phyloP scores from a whole-genome alignment of 257 asterid species.

The Solanum medicagineum region DNA sequence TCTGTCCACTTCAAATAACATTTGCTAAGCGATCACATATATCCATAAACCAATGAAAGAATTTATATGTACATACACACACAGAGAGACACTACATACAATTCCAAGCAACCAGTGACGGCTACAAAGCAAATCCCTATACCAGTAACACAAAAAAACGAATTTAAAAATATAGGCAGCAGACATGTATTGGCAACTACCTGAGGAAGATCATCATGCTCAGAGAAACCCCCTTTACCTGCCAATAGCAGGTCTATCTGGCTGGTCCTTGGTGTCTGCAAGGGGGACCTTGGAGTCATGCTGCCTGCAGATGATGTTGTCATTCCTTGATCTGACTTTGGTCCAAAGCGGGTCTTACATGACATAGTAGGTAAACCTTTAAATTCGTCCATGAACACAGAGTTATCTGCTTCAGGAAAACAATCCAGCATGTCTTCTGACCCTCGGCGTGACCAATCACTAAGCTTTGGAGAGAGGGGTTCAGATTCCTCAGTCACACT shows the following conservation, averaged over 20 bases:
- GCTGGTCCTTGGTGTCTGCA: slow-evolving; percentile 77
- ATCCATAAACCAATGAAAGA: not conserved
- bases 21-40: not conserved
- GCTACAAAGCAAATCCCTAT: not conserved
- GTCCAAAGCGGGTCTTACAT: slow-evolving; percentile 85
- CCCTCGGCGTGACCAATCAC: slow-evolving; percentile 98
- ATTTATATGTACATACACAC: not conserved
- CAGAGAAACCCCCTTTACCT: slow-evolving; percentile 85
- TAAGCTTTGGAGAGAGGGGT: slow-evolving; percentile 76
- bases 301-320: slow-evolving; percentile 98
- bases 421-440: slow-evolving; percentile 96
- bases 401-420: slow-evolving; percentile 74
- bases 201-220: slow-evolving; percentile 94
- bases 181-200: slow-evolving; percentile 23
- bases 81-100: not conserved
- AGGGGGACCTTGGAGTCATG: slow-evolving; percentile 94
- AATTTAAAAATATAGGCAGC: not conserved
- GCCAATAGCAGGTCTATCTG: slow-evolving; percentile 78
- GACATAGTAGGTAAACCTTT: slow-evolving; percentile 76
- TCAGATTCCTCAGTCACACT: slow-evolving; percentile 85
- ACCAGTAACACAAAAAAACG: not conserved
- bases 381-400: slow-evolving; percentile 65
- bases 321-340: slow-evolving; percentile 97
- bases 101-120: not conserved
- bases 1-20: not conserved